These are phyloP conservation scores for Trapa bicornis DNA, from an alignment of 345 rosid species.

Conservation along the genomic window DNA sequence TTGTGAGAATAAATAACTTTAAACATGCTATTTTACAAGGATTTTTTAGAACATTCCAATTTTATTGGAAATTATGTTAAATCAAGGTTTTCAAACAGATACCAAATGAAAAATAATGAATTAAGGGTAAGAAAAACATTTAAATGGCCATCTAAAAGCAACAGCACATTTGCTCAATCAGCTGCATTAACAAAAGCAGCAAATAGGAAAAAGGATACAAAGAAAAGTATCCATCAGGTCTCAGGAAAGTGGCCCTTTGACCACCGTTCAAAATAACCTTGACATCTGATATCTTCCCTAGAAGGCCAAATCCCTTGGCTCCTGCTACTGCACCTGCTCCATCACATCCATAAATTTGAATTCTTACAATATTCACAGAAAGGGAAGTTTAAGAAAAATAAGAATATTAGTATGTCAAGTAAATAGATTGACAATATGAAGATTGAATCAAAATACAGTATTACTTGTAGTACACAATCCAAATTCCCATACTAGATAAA, in stretches of 20 bases:
- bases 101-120: not conserved
- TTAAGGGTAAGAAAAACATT: not conserved
- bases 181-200: not conserved
- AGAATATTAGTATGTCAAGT: too few relatives aligned
- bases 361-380: not conserved
- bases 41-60: not conserved
- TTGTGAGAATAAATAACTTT: not conserved
- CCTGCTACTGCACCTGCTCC: slow-evolving; percentile 13
- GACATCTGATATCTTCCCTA: slow-evolving; percentile 57
- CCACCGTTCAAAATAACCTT: slow-evolving; percentile 87
- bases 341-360: not conserved
- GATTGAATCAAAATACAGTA: too few relatives aligned
- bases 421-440: too few relatives aligned
- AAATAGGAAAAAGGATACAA: slow-evolving; percentile 40
- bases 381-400: not conserved
- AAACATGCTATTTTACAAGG: not conserved
- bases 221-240: slow-evolving; percentile 95
- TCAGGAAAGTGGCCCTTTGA: slow-evolving; percentile 52
- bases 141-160: not conserved
- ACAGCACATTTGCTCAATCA: not conserved
- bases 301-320: slow-evolving; percentile 23
- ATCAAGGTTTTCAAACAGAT: not conserved
- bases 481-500: too few relatives aligned
- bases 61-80: not conserved
- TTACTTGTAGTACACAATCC: too few relatives aligned